These are phyloP conservation scores for Coriaria nepalensis DNA, from an alignment of 306 rosid genomes.

Conservation along the genomic window DNA sequence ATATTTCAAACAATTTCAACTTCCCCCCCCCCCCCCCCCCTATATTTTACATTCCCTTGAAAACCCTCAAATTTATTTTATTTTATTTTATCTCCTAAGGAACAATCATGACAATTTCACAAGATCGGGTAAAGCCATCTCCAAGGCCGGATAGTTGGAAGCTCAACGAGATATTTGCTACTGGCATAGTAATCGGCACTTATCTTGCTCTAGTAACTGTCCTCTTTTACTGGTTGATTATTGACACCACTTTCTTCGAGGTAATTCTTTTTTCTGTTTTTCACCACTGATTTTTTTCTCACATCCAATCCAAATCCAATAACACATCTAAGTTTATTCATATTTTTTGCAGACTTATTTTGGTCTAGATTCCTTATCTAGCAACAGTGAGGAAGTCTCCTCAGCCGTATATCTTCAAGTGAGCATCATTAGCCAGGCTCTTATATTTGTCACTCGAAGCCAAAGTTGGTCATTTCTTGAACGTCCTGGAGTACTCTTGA, in stretches of 20 bases:
- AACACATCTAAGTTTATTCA: slow-evolving; percentile 2
- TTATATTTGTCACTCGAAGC: slow-evolving; percentile 74
- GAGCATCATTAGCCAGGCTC: slow-evolving; percentile 84
- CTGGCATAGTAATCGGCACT: slow-evolving; percentile 73
- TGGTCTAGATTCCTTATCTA: slow-evolving; percentile 38
- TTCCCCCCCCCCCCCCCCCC: not conserved
- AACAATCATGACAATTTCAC: slow-evolving; percentile 80
- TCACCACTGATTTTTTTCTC: too few species aligned
- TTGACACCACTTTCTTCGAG: slow-evolving; percentile 63
- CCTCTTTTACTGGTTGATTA: slow-evolving; percentile 51
- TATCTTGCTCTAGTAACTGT: slow-evolving; percentile 75
- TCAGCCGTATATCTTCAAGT: slow-evolving; percentile 75
- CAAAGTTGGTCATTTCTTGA: slow-evolving; percentile 65
- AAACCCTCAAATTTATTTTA: not conserved
- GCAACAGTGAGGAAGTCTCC: slow-evolving; percentile 45
- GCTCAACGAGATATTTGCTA: slow-evolving; percentile 73
- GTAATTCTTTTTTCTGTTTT: slow-evolving; percentile 16
- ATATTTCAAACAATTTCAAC: slow-evolving; percentile 7
- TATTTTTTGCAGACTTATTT: slow-evolving; percentile 43
- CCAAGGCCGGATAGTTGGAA: slow-evolving; percentile 87
- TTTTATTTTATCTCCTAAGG: not conserved
- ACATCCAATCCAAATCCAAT: too few species aligned
- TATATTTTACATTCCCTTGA: not conserved
- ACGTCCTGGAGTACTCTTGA: slow-evolving; percentile 61
- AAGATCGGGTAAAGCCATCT: slow-evolving; percentile 79